A percentile compares a stretch with the other conserved stretches of the same genome.
Conservation (phyloP, 2,329 filamentous ascomycete species). For the Fusarium begoniae region DNA sequence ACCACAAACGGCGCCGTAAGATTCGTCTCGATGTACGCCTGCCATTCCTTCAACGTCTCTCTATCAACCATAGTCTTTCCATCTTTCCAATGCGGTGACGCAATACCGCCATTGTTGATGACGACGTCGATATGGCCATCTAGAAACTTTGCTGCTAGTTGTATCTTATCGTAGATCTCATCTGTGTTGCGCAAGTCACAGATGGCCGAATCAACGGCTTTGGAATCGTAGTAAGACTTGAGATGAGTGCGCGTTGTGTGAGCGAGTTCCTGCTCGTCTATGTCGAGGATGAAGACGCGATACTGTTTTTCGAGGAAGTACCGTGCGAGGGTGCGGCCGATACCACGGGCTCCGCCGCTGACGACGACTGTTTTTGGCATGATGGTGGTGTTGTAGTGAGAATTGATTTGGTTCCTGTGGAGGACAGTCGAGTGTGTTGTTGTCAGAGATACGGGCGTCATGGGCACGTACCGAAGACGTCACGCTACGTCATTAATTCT, state of each 20-base stretch:
- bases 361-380: not conserved
- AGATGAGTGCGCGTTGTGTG: slow-evolving; percentile 2
- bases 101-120: slow-evolving; percentile 17
- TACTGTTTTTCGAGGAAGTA: slow-evolving; percentile 15
- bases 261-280: slow-evolving; percentile 7
- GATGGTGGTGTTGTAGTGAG: not conserved
- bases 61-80: slow-evolving; percentile 6
- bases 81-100: slow-evolving; percentile 11
- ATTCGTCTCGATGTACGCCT: slow-evolving; percentile 2
- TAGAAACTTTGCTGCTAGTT: slow-evolving; percentile 3
- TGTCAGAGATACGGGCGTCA: not conserved
- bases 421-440: fast-evolving
- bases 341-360: slow-evolving; percentile 11
- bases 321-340: not conserved
- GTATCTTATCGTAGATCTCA: not conserved
- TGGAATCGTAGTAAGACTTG: slow-evolving; percentile 2
- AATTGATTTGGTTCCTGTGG: fast-evolving
- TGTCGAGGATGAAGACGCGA: slow-evolving; percentile 6
- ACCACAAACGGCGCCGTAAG: slow-evolving; percentile 11
- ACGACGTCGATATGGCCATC: not conserved
- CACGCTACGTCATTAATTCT: slow-evolving; percentile 6
- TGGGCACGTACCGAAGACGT: slow-evolving; percentile 2
- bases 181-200: not conserved
- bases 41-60: not conserved
- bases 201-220: not conserved